Evolutionary conservation across 306 rosid species (phyloP).

Genomic region (Begonia masoniana): DNA sequence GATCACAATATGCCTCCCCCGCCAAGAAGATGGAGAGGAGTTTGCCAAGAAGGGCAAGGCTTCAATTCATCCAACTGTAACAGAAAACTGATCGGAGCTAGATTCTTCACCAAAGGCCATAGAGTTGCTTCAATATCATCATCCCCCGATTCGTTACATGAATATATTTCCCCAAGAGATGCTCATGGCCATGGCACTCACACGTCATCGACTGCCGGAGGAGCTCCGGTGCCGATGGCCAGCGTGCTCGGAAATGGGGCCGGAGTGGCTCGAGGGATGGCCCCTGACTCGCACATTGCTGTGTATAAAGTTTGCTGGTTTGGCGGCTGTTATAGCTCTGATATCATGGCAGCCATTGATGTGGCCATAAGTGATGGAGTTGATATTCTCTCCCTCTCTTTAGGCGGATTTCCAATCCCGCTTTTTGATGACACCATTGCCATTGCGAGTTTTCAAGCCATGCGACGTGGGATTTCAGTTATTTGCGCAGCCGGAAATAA

Average conservation of each 20-base stretch:
- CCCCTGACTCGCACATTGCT: conserved; percentile 76
- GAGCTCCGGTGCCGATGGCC: conserved; percentile 43
- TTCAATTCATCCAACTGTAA: conserved; percentile 67
- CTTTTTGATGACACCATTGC: conserved; percentile 71
- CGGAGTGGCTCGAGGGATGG: conserved; percentile 85
- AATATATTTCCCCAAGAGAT: conserved; percentile 71
- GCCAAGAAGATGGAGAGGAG: conserved; percentile 71
- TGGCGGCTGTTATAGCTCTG: conserved; percentile 85
- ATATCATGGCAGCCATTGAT: conserved; percentile 84
- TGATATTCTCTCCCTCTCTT: conserved; percentile 70
- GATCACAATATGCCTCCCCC: conserved; percentile 64
- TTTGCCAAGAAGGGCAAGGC: conserved; percentile 64
- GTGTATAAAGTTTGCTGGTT: conserved; percentile 86
- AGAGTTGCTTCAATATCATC: conserved; percentile 27
- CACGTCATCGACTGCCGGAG: conserved; percentile 78
- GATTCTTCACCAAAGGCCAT: conserved; percentile 75
- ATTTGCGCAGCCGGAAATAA: conserved; percentile 82
- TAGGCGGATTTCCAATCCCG: conserved; percentile 75
- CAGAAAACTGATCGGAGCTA: conserved; percentile 78
- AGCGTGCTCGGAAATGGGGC: conserved; percentile 62
- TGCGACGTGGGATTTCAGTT: conserved; percentile 73
- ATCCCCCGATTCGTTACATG: conserved; percentile 23
- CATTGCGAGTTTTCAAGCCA: conserved; percentile 77
- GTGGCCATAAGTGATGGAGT: conserved; percentile 73
- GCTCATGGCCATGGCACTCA: conserved; percentile 88